Conservation (phyloP, 345 rosid species). For the Salix exigua region DNA sequence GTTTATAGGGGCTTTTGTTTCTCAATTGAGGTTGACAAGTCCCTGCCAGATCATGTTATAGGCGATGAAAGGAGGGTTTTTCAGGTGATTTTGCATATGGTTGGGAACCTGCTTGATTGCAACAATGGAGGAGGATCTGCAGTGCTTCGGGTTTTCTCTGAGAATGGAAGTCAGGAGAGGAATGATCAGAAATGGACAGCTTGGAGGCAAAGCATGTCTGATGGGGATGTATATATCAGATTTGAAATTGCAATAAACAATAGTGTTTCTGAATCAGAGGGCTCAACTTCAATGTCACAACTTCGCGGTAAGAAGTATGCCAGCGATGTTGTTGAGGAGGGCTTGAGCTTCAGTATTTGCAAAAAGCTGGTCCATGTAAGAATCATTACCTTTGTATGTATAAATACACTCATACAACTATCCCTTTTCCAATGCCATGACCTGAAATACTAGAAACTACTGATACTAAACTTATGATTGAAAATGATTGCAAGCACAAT, state of each 20-base stretch:
- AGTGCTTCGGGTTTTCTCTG: constrained; percentile 44
- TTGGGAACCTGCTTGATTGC: constrained; percentile 63
- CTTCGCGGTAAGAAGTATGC: constrained; percentile 42
- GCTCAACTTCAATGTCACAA: constrained; percentile 39
- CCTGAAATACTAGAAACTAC: background rate
- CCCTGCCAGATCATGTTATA: constrained; percentile 65
- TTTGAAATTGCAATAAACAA: constrained; percentile 52
- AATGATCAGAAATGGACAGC: constrained; percentile 68
- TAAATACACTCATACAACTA: background rate
- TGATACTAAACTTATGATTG: background rate
- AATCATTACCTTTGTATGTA: background rate
- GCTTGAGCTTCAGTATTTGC: constrained; percentile 83
- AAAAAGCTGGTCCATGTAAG: constrained; percentile 83
- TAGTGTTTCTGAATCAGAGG: constrained; percentile 33
- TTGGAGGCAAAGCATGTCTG: constrained; percentile 58
- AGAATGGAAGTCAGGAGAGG: constrained; percentile 62
- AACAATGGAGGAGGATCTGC: constrained; percentile 48
- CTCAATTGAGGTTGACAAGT: constrained; percentile 60
- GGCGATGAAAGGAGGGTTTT: constrained; percentile 86
- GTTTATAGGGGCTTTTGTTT: constrained; percentile 58
- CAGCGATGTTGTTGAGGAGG: constrained; percentile 55
- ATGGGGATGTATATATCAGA: constrained; percentile 60
- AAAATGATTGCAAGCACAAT: background rate
- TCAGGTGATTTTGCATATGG: constrained; percentile 88
- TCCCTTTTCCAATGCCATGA: background rate